Evolutionary conservation across 768 basidiomycete genomes (phyloP).

Genomic region (Suillus brevipes): DNA sequence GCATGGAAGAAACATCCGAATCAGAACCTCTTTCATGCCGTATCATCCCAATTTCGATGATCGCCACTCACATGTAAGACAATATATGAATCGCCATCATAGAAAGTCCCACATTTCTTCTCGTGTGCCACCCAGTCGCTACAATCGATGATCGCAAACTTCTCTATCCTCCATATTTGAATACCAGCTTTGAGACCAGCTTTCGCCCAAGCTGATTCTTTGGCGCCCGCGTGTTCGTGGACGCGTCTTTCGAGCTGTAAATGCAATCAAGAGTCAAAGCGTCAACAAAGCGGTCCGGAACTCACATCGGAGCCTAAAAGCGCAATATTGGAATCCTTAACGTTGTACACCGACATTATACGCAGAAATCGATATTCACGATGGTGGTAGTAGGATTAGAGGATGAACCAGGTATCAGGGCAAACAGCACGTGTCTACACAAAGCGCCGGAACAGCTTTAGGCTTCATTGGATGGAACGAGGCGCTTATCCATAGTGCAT

Average conservation of each 20-base stretch:
- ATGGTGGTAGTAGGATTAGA: constrained; percentile 5
- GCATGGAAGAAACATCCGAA: background rate
- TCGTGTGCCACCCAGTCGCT: background rate
- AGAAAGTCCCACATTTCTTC: constrained; percentile 52
- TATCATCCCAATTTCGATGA: background rate
- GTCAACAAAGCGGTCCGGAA: constrained; percentile 2
- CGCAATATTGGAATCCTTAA: constrained; percentile 63
- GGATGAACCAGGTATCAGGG: constrained; percentile 11
- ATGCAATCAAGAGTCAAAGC: background rate
- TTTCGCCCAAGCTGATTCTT: constrained; percentile 50
- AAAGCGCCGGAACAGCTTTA: constrained; percentile 1
- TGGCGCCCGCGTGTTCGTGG: constrained; percentile 50
- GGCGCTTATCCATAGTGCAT: background rate
- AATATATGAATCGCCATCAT: constrained; percentile 66
- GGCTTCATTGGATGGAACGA: background rate
- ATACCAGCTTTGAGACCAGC: constrained; percentile 46
- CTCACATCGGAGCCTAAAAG: constrained; percentile 63
- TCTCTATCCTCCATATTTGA: constrained; percentile 61
- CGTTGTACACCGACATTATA: constrained; percentile 40
- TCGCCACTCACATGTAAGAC: constrained; percentile 50
- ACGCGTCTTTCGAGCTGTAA: constrained; percentile 48
- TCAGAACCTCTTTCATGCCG: background rate
- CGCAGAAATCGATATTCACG: constrained; percentile 9
- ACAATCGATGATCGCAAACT: constrained; percentile 53
- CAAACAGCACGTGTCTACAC: constrained; percentile 16